phyloP scores from a whole-genome alignment of 2,329 filamentous ascomycete species.

The Nemania sp. region DNA sequence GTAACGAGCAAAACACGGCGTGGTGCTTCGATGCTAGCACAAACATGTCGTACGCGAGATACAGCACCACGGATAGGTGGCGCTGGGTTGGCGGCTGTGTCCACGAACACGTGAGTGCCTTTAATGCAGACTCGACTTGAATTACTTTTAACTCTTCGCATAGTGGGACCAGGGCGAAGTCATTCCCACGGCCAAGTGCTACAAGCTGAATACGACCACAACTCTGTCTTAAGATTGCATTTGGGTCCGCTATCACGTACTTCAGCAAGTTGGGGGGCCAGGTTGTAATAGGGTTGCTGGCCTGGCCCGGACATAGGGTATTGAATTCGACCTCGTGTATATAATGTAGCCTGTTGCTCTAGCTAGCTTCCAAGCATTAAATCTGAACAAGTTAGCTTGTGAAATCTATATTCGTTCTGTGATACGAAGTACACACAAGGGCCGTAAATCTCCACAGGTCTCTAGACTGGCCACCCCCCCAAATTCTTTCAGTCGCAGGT shows the following conservation, averaged over 20 bases:
- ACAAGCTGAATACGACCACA: slow-evolving; percentile 26
- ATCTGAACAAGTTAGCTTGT: not conserved
- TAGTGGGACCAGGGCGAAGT: slow-evolving; percentile 43
- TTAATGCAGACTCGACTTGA: not conserved
- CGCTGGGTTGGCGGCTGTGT: slow-evolving; percentile 47
- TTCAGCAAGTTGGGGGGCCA: not conserved
- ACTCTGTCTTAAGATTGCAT: not conserved
- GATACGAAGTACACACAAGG: not conserved
- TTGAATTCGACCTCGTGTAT: not conserved
- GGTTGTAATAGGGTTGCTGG: not conserved
- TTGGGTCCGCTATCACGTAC: not conserved
- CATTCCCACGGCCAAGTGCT: slow-evolving; percentile 39
- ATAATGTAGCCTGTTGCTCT: not conserved
- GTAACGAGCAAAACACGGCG: slow-evolving; percentile 38
- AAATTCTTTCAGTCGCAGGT: too few species aligned
- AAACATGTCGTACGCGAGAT: slow-evolving; percentile 47
- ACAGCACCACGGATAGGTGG: slow-evolving; percentile 44
- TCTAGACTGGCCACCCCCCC: too few species aligned
- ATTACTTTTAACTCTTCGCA: slow-evolving; percentile 16
- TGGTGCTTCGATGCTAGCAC: slow-evolving; percentile 46
- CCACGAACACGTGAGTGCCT: slow-evolving; percentile 44
- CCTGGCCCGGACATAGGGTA: not conserved
- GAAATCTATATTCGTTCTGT: too few species aligned
- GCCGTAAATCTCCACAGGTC: too few species aligned
- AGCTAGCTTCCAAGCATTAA: not conserved